A percentile compares a stretch with the other conserved stretches of the same genome.
Evolutionary conservation across 441 rosid genomes (phyloP).

Genomic region (Eutrema salsugineum): DNA sequence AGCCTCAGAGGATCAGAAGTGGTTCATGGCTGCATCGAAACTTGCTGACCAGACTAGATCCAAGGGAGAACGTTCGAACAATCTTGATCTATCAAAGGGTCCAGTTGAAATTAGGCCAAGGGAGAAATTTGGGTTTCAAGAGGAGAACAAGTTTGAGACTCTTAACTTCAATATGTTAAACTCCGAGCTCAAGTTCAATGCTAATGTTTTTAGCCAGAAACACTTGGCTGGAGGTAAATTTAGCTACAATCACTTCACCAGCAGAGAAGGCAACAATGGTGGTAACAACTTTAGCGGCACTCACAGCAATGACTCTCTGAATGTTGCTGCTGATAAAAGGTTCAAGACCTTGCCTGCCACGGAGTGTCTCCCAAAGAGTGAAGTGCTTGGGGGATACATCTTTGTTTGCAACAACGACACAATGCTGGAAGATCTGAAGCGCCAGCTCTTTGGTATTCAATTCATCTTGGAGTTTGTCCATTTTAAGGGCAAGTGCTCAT

Average conservation of each 20-base stretch:
- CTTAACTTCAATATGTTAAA: constrained; percentile 70
- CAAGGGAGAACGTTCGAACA: constrained; percentile 76
- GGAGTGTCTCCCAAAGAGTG: constrained; percentile 83
- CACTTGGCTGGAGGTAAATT: constrained; percentile 50
- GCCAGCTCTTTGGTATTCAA: constrained; percentile 75
- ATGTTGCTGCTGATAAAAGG: constrained; percentile 68
- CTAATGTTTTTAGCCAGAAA: constrained; percentile 64
- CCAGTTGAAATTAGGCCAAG: constrained; percentile 48
- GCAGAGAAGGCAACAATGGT: constrained; percentile 48
- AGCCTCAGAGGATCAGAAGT: constrained; percentile 77
- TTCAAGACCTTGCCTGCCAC: constrained; percentile 91
- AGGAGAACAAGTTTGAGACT: constrained; percentile 50
- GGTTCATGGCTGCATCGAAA: constrained; percentile 82
- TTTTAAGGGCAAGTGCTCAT: background rate
- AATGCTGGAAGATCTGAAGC: constrained; percentile 90
- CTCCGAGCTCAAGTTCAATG: constrained; percentile 58
- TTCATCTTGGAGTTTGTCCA: background rate
- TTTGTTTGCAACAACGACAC: constrained; percentile 97
- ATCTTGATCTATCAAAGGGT: constrained; percentile 75
- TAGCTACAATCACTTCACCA: constrained; percentile 42
- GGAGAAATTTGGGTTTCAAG: constrained; percentile 68
- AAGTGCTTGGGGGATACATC: constrained; percentile 92
- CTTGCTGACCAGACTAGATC: constrained; percentile 78
- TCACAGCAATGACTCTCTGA: constrained; percentile 42
- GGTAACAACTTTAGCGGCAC: constrained; percentile 18